Percentiles rank a stretch among this genome's conserved stretches.
phyloP scores from a whole-genome alignment of 169 alveolate species.

The Plasmodium knowlesi region DNA sequence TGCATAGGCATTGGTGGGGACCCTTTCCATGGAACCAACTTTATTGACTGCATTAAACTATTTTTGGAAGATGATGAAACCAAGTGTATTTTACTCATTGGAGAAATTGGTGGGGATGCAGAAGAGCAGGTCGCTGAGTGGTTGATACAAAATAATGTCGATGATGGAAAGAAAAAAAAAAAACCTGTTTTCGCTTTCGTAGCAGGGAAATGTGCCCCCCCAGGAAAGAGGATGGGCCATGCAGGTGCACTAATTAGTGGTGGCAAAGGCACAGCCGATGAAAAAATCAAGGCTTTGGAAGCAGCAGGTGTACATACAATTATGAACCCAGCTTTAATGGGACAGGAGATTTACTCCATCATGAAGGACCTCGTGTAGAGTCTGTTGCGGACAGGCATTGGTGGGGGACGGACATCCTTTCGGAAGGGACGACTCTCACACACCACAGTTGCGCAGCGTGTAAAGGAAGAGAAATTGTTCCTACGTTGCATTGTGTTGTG shows the following conservation, averaged over 20 bases:
- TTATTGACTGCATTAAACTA: slow-evolving; percentile 95
- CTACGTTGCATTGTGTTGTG: not conserved
- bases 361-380: slow-evolving; percentile 75
- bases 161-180: slow-evolving; percentile 72
- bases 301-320: slow-evolving; percentile 93
- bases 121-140: slow-evolving; percentile 98
- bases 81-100: slow-evolving; percentile 94
- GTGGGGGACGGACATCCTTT: not conserved
- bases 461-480: not conserved
- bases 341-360: slow-evolving; percentile 86
- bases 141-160: slow-evolving; percentile 82
- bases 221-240: slow-evolving; percentile 98
- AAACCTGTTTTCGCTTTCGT: slow-evolving; percentile 96
- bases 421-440: not conserved
- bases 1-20: slow-evolving; percentile 99
- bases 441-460: not conserved
- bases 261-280: slow-evolving; percentile 97
- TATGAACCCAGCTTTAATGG: slow-evolving; percentile 92
- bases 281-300: slow-evolving; percentile 92
- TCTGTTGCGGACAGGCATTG: not conserved
- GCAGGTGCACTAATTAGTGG: slow-evolving; percentile 99
- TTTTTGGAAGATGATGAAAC: slow-evolving; percentile 96
- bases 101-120: slow-evolving; percentile 99
- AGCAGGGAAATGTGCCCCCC: slow-evolving; percentile 98
- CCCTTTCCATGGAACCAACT: slow-evolving; percentile 98